Conservation (phyloP, 306 rosid genomes). For the Cucumis hystrix region DNA sequence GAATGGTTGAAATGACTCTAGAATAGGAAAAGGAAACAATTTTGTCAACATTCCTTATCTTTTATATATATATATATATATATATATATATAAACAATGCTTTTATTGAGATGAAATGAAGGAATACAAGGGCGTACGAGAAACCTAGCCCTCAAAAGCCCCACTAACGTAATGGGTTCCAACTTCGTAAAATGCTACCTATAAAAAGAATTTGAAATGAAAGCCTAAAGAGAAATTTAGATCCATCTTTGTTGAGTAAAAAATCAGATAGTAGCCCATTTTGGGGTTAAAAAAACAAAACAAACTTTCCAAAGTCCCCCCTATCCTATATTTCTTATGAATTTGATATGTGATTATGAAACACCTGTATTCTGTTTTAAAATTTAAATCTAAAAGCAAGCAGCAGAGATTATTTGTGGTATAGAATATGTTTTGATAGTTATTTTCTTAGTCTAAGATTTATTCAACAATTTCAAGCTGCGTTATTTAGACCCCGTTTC, state of each 20-base stretch:
- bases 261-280: neutral
- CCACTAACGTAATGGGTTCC: too few species aligned
- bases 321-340: neutral
- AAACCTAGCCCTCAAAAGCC: too few species aligned
- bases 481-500: too few species aligned
- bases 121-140: too few species aligned
- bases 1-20: neutral
- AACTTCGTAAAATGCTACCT: too few species aligned
- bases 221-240: too few species aligned
- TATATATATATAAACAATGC: too few species aligned
- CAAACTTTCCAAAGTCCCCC: neutral
- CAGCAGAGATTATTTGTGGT: neutral
- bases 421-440: neutral
- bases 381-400: neutral
- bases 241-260: neutral
- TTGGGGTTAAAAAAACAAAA: too few species aligned
- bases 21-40: neutral
- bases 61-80: too few species aligned
- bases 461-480: neutral
- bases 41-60: neutral
- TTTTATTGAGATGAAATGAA: too few species aligned
- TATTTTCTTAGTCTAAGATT: neutral
- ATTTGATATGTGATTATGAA: neutral
- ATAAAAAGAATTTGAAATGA: too few species aligned
- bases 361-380: neutral